Percentiles rank a stretch among this genome's conserved stretches.
Evolutionary conservation across 176 grass and related monocot genomes (phyloP).

Genomic region (Paspalum vaginatum): DNA sequence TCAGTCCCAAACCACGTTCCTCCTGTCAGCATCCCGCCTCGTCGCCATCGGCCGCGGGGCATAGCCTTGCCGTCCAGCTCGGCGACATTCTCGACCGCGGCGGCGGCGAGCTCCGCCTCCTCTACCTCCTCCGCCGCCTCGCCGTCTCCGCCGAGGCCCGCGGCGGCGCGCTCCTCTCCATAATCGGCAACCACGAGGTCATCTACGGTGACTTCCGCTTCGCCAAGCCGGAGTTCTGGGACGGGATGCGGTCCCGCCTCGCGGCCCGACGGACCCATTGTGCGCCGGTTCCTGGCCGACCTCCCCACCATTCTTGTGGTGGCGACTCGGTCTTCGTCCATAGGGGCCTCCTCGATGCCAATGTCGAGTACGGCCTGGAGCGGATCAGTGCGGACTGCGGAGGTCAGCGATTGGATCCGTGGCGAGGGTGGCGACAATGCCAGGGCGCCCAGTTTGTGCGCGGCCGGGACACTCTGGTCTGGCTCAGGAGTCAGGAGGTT

Average conservation of each 20-base stretch:
- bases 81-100: slow-evolving; percentile 93
- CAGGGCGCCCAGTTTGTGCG: slow-evolving; percentile 52
- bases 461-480: slow-evolving; percentile 69
- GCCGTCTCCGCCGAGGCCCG: slow-evolving; percentile 52
- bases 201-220: slow-evolving; percentile 79
- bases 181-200: slow-evolving; percentile 90
- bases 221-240: slow-evolving; percentile 73
- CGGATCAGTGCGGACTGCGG: slow-evolving; percentile 80
- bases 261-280: slow-evolving; percentile 77
- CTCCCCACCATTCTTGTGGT: slow-evolving; percentile 79
- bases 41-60: slow-evolving; percentile 72
- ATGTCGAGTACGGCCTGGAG: slow-evolving; percentile 83
- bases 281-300: slow-evolving; percentile 65
- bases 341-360: slow-evolving; percentile 75
- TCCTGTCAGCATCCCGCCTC: slow-evolving; percentile 64
- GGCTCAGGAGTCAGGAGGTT: slow-evolving; percentile 89
- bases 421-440: slow-evolving; percentile 35
- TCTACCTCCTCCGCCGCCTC: slow-evolving; percentile 82
- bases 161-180: slow-evolving; percentile 71
- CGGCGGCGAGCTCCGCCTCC: slow-evolving; percentile 80
- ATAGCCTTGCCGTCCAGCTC: slow-evolving; percentile 79
- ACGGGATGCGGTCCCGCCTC: slow-evolving; percentile 75
- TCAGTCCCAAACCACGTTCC: slow-evolving; percentile 50
- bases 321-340: slow-evolving; percentile 91
- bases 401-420: slow-evolving; percentile 82